A percentile compares a stretch with the other conserved stretches of the same genome.
phyloP scores from a whole-genome alignment of 208 protist species.

The Trypanosoma rangeli region DNA sequence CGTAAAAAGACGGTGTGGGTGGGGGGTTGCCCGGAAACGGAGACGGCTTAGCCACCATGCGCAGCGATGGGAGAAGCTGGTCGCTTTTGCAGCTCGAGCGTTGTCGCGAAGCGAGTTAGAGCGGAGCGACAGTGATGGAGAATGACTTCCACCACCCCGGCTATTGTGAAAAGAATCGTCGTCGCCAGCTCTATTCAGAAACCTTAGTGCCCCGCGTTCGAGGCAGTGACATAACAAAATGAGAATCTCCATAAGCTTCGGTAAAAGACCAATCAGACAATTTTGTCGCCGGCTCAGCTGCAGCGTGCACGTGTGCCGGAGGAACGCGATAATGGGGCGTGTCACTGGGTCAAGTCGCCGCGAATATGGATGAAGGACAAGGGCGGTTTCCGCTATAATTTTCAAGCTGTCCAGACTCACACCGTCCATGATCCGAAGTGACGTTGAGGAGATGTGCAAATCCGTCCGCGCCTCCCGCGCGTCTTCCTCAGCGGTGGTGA shows the following conservation, averaged over 20 bases:
- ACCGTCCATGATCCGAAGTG: constrained; percentile 17
- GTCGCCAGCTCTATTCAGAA: not conserved
- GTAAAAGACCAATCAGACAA: constrained; percentile 17
- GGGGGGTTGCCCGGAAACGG: not conserved
- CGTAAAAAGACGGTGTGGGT: constrained; percentile 25
- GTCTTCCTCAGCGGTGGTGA: constrained; percentile 1
- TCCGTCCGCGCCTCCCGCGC: too few species aligned
- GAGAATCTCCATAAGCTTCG: constrained; percentile 33
- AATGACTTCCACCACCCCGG: not conserved
- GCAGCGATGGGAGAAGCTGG: constrained; percentile 1
- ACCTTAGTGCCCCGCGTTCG: constrained; percentile 7
- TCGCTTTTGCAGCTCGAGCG: constrained; percentile 4
- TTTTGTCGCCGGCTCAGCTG: constrained; percentile 29
- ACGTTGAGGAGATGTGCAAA: constrained; percentile 17
- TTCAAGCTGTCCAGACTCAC: constrained; percentile 5
- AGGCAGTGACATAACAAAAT: constrained; percentile 20
- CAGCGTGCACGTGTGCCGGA: constrained; percentile 13
- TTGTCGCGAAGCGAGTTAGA: constrained; percentile 1
- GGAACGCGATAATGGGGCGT: constrained; percentile 18
- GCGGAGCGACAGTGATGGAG: not conserved
- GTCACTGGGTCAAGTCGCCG: constrained; percentile 16
- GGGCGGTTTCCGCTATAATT: not conserved
- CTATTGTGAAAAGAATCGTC: not conserved
- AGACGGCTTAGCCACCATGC: constrained; percentile 26
- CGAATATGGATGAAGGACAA: constrained; percentile 23